These are phyloP conservation scores for Emergomyces orientalis DNA, from an alignment of 2,329 filamentous ascomycete genomes.

Conservation along the genomic window DNA sequence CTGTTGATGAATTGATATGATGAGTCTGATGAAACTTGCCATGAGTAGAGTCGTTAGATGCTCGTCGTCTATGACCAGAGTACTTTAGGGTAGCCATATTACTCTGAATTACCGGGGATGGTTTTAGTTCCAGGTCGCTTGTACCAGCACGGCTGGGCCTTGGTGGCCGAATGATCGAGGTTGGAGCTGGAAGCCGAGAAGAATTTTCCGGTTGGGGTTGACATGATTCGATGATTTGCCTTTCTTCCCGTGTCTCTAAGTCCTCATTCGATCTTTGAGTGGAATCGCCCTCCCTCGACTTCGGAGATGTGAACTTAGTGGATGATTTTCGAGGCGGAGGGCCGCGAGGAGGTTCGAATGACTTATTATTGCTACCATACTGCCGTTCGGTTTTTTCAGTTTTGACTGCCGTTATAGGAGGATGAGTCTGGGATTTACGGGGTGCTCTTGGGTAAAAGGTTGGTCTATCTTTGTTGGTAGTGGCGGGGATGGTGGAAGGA, in stretches of 20 bases:
- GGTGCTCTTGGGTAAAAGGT: neutral
- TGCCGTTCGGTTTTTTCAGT: neutral
- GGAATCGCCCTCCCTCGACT: constrained; percentile 19
- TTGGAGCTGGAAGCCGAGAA: constrained; percentile 22
- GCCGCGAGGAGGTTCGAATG: constrained; percentile 42
- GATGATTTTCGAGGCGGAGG: constrained; percentile 56
- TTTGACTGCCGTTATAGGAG: neutral
- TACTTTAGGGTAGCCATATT: constrained; percentile 43
- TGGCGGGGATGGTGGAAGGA: constrained; percentile 6
- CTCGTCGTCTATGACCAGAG: constrained; percentile 42
- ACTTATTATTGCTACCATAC: neutral
- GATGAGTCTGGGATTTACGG: constrained; percentile 7
- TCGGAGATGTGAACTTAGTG: constrained; percentile 42
- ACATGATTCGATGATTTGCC: constrained; percentile 28
- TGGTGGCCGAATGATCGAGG: constrained; percentile 40
- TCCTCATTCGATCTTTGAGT: constrained; percentile 17
- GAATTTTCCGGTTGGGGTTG: constrained; percentile 13
- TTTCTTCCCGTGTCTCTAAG: constrained; percentile 19
- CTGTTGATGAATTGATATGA: constrained; percentile 30
- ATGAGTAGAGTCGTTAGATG: constrained; percentile 35
- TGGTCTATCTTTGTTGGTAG: neutral
- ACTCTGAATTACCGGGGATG: constrained; percentile 48
- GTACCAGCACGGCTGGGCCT: constrained; percentile 62
- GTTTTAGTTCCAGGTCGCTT: constrained; percentile 48
- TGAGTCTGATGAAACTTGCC: constrained; percentile 22